Base-by-base conservation (phyloP, 1,284 basidiomycete genomes). In the Ceratorhiza oryzae-sativae region DNA sequence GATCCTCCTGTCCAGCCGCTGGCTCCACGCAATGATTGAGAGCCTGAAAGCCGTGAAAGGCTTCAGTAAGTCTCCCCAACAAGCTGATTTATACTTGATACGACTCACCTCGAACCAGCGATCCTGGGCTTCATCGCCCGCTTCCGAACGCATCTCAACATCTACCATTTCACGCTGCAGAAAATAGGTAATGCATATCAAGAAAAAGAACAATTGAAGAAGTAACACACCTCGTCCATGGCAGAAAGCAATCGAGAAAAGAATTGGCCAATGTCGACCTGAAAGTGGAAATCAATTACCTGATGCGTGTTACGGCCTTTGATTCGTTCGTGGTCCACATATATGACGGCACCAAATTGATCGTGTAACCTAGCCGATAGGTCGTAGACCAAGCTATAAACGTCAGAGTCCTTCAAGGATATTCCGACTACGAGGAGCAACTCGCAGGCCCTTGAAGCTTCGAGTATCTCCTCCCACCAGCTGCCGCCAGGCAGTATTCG, bases 21-120 rank as follows among this genome's bases (percentile, higher is more conserved):
- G 6, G 20, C 15, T 58, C 23, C 3, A 71, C n/a, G 15, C 46
- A 5, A 45, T 70, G 42, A 20, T 48, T 34, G 15, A 70, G 25
- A 0, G 59, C 53, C 67, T 70, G 39, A 18, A 25, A 25, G 12
- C 8, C 9, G 9, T 48, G 6, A 15, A 62, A 23, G 18, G 25
- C 13, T 48, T 42, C 20, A 2, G 13, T 12, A 2, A 9, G 8
- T 34, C 27, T 12, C 39, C 1, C 30, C 18, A 25, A 53, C 2
- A 20, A n/a, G n/a, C n/a, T 6, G 15, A 34, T 34, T 27, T 3
- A 34, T n/a, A 34, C 25, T 36, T 1, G 15, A 13, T 63, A n/a
- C n/a, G 32, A 32, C 63, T 45, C 30, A 67, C 63, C n/a, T 67
- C 32, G 36, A 23, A 67, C 63, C 63, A 67, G 1, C 30, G 25